phyloP scores from a whole-genome alignment of 495 filamentous ascomycete species.

The Podospora conica region DNA sequence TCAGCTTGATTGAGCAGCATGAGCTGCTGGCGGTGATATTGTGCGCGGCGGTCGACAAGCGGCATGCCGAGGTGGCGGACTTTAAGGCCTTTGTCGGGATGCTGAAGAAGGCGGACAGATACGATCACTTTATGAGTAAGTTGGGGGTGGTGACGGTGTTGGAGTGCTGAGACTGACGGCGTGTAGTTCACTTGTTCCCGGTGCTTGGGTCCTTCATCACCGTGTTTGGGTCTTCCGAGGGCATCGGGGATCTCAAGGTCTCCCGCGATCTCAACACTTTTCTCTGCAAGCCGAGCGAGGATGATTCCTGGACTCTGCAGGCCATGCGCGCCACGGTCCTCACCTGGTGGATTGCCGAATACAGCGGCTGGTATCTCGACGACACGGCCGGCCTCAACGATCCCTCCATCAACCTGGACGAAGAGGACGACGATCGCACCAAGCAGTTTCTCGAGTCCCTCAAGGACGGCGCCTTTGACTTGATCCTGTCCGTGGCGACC shows the following conservation, averaged over 20 bases:
- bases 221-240: slow-evolving; percentile 68
- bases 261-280: slow-evolving; percentile 62
- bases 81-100: slow-evolving; percentile 61
- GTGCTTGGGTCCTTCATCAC: slow-evolving; percentile 65
- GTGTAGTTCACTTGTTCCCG: slow-evolving; percentile 69
- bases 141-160: slow-evolving; percentile 16
- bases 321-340: slow-evolving; percentile 69
- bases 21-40: slow-evolving; percentile 76
- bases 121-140: slow-evolving; percentile 52
- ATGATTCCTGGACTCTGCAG: slow-evolving; percentile 59
- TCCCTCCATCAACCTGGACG: slow-evolving; percentile 44
- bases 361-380: slow-evolving; percentile 83
- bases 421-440: slow-evolving; percentile 62
- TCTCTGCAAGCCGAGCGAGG: slow-evolving; percentile 57
- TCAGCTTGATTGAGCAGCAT: slow-evolving; percentile 75
- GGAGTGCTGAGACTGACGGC: background rate
- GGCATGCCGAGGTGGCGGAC: slow-evolving; percentile 61
- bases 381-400: slow-evolving; percentile 53
- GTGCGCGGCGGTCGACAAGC: slow-evolving; percentile 67
- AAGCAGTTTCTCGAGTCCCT: slow-evolving; percentile 69
- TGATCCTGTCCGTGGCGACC: slow-evolving; percentile 75
- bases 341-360: slow-evolving; percentile 84
- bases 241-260: slow-evolving; percentile 48
- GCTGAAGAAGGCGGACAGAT: slow-evolving; percentile 62
- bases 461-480: slow-evolving; percentile 86